Percentiles rank a stretch among this genome's conserved stretches.
Conservation (phyloP, 306 rosid species). For the Fragaria nilgerrensis region DNA sequence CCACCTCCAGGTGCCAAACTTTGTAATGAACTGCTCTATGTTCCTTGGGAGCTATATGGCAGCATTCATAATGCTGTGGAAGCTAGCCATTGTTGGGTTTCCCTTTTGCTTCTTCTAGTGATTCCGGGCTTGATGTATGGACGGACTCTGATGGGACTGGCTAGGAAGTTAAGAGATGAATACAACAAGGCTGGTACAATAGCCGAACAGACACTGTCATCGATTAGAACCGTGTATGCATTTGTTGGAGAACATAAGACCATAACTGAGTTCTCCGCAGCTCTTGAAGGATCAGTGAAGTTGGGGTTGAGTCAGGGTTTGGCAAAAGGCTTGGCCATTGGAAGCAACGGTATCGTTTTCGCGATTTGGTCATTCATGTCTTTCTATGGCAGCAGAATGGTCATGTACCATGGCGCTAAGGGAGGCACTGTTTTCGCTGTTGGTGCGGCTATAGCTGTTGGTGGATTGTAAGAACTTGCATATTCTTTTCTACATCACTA, state of each 20-base stretch:
- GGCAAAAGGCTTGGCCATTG: conserved; percentile 88
- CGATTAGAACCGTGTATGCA: conserved; percentile 81
- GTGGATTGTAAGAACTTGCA: conserved; percentile 67
- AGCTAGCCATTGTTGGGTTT: conserved; percentile 67
- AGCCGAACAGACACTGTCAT: conserved; percentile 85
- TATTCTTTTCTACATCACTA: not conserved
- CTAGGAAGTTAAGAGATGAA: conserved; percentile 65
- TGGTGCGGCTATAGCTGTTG: conserved; percentile 72
- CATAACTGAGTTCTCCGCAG: conserved; percentile 56
- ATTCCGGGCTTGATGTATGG: conserved; percentile 87
- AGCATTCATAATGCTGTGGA: conserved; percentile 71
- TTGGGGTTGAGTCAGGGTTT: conserved; percentile 82
- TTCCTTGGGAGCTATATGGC: conserved; percentile 73
- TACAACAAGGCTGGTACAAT: conserved; percentile 64
- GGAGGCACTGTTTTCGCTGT: conserved; percentile 88
- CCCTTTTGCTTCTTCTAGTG: conserved; percentile 70
- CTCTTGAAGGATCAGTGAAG: conserved; percentile 61
- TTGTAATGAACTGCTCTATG: conserved; percentile 57
- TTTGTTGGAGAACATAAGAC: conserved; percentile 79
- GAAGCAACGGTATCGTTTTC: conserved; percentile 80
- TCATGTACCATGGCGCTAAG: conserved; percentile 82
- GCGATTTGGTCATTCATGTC: conserved; percentile 89
- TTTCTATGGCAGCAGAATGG: conserved; percentile 79
- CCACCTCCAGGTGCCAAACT: conserved; percentile 61
- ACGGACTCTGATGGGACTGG: conserved; percentile 62